Evolutionary conservation across 179 eudicot genomes (phyloP).

Genomic region (Carnegiea gigantea): DNA sequence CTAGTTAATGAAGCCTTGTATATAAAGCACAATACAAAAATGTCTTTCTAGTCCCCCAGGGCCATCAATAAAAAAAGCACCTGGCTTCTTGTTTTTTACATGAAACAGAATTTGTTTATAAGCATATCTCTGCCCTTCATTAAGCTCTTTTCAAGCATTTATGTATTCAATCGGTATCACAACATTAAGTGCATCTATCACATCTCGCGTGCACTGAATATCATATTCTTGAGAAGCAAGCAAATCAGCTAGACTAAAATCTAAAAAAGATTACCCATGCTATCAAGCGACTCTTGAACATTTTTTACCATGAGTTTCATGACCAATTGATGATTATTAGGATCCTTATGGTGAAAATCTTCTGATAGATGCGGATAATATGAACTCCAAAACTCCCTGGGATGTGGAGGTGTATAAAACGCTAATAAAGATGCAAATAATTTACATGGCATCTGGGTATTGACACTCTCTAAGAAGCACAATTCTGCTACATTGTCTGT

Average conservation of each 20-base stretch:
- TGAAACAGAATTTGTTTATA: not conserved
- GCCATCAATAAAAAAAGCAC: conserved; percentile 20
- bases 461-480: not conserved
- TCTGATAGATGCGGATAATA: not conserved
- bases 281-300: not conserved
- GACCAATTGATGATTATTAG: too few relatives aligned
- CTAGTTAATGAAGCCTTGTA: not conserved
- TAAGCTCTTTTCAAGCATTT: not conserved
- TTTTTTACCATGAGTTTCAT: not conserved
- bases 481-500: too few relatives aligned
- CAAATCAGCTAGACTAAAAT: not conserved
- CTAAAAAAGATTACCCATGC: not conserved
- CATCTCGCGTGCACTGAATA: not conserved
- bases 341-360: not conserved
- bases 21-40: conserved; percentile 22
- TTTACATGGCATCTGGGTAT: not conserved
- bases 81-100: not conserved
- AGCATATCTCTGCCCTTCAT: not conserved
- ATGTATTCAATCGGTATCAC: not conserved
- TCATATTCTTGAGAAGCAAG: not conserved
- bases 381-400: not conserved
- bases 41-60: conserved; percentile 17
- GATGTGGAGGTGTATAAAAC: not conserved
- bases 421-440: not conserved
- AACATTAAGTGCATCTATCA: not conserved